Base-by-base conservation (phyloP, 192 early-diverging fungal genomes). In the Coemansia sp. region DNA sequence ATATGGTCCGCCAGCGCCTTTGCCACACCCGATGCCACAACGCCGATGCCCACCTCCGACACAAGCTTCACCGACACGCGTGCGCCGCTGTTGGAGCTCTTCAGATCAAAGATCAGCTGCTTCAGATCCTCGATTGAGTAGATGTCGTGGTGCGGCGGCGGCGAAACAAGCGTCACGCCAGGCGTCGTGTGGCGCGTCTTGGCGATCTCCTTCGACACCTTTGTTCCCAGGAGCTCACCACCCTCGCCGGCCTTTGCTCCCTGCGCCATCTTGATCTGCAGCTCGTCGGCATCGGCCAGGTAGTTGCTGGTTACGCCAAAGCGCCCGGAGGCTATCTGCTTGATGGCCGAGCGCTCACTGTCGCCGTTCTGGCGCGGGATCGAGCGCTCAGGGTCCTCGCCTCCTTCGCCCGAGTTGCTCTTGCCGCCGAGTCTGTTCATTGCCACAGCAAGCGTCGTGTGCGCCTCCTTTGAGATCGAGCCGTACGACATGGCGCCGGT, bases 201-300 rank as follows among this genome's bases (percentile, higher is more conserved):
- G 13, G 91, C 91, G 59, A 92, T 93, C 15, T 86, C 85, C 9
- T 83, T 71, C 0, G 87, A 89, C n/a, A 92, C 90, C 61, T 92
- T 91, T 57, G 70, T 71, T 20, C 90, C 88, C 28, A 83, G 82
- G 57, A 86, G 73, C 82, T 94, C 88, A 81, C 95, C 97, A 63
- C 97, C 95, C 83, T 98, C 95, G 50, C 97, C 97, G 17, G 97
- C 94, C 82, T 97, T 98, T 47, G 97, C 97, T 57, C 97, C 97
- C 77, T 98, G 97, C 6, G 97, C 97, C 89, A 98, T 92, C 85
- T 98, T 98, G 87, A 98, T 98, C 71, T 98, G 97, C 22, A 98
- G 85, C 82, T 98, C 95, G 61, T 98, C 93, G 3, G 95, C 86
- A 70, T 98, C 94, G 2, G 93, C 86, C 34, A 97, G 86, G 68